Percentiles rank a stretch among this genome's conserved stretches.
phyloP scores from a whole-genome alignment of 768 basidiomycete genomes.

The Neoboletus magnificus region DNA sequence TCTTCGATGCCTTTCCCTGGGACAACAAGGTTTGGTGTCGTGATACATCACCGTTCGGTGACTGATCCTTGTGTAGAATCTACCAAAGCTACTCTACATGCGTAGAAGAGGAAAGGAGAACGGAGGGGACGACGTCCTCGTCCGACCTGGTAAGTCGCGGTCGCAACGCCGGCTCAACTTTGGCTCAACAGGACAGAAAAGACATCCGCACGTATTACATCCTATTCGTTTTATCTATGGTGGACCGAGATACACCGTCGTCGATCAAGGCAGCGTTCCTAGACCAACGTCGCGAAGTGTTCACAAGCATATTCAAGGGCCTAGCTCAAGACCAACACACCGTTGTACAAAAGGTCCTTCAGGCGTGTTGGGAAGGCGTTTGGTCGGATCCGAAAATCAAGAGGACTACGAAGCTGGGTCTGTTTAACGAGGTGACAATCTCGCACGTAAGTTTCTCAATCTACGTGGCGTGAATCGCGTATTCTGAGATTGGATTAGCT shows the following conservation, averaged over 20 bases:
- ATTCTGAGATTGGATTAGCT: conserved; percentile 41
- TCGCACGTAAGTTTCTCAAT: conserved; percentile 47
- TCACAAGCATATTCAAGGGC: conserved; percentile 72
- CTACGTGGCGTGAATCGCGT: background rate
- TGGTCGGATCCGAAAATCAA: conserved; percentile 74
- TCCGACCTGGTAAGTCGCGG: conserved; percentile 51
- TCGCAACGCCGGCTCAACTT: background rate
- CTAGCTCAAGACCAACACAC: conserved; percentile 62
- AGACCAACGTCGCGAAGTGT: conserved; percentile 64
- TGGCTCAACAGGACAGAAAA: conserved; percentile 24
- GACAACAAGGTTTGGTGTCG: conserved; percentile 57
- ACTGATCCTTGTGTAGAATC: conserved; percentile 39
- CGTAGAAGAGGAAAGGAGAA: conserved; percentile 54
- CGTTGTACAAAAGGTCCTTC: conserved; percentile 61
- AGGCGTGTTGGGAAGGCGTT: conserved; percentile 71
- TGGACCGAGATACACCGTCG: conserved; percentile 45
- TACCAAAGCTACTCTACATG: conserved; percentile 69
- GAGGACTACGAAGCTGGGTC: conserved; percentile 62
- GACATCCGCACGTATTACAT: conserved; percentile 81
- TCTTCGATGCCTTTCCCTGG: conserved; percentile 75
- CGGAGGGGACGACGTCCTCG: conserved; percentile 38
- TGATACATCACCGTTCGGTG: background rate
- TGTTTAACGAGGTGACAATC: conserved; percentile 68
- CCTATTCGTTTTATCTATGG: conserved; percentile 69
- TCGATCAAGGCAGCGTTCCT: conserved; percentile 62